Base-by-base conservation (phyloP, 306 rosid genomes). In the Abrus pulchellus region DNA sequence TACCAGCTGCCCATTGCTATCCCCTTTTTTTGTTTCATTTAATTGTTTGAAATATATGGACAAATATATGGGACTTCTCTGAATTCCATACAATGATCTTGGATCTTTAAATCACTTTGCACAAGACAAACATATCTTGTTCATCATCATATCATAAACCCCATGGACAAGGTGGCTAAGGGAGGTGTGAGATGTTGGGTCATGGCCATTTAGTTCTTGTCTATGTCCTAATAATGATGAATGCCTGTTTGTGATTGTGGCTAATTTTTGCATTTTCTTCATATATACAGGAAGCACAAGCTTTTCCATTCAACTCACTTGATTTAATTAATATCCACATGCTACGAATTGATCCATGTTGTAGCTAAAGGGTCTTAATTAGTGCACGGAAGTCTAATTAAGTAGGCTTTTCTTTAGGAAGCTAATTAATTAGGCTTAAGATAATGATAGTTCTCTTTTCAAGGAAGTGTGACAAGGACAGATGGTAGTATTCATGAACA, bases 121-220 rank as follows among this genome's bases (percentile, higher is more conserved):
- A 82, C 85, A 81, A 84, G 91, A 87, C 89, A 91, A 87, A 87
- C 88, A 87, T 77, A 86, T 81, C 71, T 84, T 90, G 90, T 78
- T 90, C 81, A 84, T 86, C 84, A 88, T 85, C 77, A 83, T 76
- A 80, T 76, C 81, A 83, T 56, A 72, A 80, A 86, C 48, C 78
- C 41, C 84, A 78, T 83, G 86, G 86, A 78, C 90, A 88, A 29
- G 67, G 66, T 54, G 65, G 85, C 71, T 80, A 74, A 82, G 41
- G 81, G 50, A 66, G 84, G 87, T 44, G 89, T 88, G 93, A 83
- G 84, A 88, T 93, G 94, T 91, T 91, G 82, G 90, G 10, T 60
- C 72, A 48, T 81, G 80, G 80, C 81, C 82, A 75, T 87, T 38
- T 85, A 85, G 69, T 85, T 85, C 29, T 86, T 86, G 93, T 87